Percentiles rank a stretch among this genome's conserved stretches.
phyloP scores from a whole-genome alignment of 108 stramenopile genomes.

The Hondaea fermentalgiana region DNA sequence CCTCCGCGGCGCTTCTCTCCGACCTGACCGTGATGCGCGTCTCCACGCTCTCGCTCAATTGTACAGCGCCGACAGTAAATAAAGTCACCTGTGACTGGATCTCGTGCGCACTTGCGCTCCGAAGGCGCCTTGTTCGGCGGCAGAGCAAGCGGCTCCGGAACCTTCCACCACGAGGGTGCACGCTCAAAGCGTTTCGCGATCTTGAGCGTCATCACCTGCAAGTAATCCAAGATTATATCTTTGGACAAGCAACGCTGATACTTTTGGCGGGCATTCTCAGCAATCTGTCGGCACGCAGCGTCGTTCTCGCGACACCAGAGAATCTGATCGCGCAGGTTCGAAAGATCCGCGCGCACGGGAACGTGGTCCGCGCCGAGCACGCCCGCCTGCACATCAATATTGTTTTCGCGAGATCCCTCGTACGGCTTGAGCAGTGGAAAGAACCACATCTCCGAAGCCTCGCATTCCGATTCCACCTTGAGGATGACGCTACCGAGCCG shows the following conservation, averaged over 20 bases:
- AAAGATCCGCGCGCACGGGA: conserved; percentile 84
- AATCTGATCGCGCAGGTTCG: conserved; percentile 90
- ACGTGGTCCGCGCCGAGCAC: conserved; percentile 72
- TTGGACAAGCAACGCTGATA: conserved; percentile 43
- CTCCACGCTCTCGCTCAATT: neutral
- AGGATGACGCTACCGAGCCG: conserved; percentile 92
- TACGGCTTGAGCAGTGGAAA: conserved; percentile 88
- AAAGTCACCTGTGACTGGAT: neutral
- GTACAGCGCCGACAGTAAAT: neutral
- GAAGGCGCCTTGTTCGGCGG: neutral
- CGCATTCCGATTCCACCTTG: conserved; percentile 64
- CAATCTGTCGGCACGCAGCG: conserved; percentile 76
- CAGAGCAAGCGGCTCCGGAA: neutral
- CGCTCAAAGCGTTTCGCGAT: conserved; percentile 64
- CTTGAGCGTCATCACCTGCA: conserved; percentile 68
- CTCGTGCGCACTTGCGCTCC: conserved; percentile 3
- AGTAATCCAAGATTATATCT: conserved; percentile 79
- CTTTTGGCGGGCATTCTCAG: conserved; percentile 26
- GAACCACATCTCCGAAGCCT: conserved; percentile 97
- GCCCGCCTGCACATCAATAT: neutral
- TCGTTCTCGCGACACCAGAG: conserved; percentile 91
- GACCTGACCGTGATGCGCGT: too few relatives aligned
- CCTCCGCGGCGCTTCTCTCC: too few relatives aligned
- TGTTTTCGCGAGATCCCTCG: neutral
- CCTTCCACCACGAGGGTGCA: neutral